A percentile compares a stretch with the other conserved stretches of the same genome.
These are phyloP conservation scores for Penicillium parvum DNA, from an alignment of 495 filamentous ascomycete species.

Conservation along the genomic window DNA sequence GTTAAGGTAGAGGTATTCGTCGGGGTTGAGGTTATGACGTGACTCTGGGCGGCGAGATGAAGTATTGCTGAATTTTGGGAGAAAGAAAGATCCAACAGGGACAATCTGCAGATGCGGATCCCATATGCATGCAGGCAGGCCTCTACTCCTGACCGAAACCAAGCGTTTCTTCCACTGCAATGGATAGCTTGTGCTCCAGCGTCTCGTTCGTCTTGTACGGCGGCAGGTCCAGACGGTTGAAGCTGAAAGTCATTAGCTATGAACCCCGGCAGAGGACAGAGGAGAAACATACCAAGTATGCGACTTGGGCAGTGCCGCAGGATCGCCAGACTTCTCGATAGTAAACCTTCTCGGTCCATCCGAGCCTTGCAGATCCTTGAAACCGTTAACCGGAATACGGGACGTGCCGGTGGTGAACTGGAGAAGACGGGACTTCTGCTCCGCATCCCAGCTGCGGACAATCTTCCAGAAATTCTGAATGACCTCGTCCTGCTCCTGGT, in stretches of 20 bases:
- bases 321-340: conserved; percentile 94
- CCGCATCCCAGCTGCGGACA: conserved; percentile 91
- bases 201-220: conserved; percentile 85
- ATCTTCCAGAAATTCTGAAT: conserved; percentile 99
- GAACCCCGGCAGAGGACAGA: conserved; percentile 1
- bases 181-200: conserved; percentile 83
- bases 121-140: background rate
- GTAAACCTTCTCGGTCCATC: conserved; percentile 95
- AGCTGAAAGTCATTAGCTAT: conserved; percentile 52
- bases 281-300: conserved; percentile 82
- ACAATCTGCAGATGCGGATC: background rate
- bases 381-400: conserved; percentile 97
- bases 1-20: background rate
- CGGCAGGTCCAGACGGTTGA: conserved; percentile 95
- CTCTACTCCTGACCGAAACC: conserved; percentile 95
- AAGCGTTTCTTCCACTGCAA: conserved; percentile 97
- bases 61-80: conserved; percentile 4
- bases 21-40: too few relatives aligned
- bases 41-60: background rate
- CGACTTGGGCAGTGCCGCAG: conserved; percentile 85
- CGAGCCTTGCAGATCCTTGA: conserved; percentile 98
- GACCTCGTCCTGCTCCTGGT: conserved; percentile 94
- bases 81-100: background rate
- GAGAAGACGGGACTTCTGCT: conserved; percentile 93
- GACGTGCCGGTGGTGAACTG: conserved; percentile 98